Evolutionary conservation across 176 grass and related monocot species (phyloP).

Genomic region (Metroxylon sagu): DNA sequence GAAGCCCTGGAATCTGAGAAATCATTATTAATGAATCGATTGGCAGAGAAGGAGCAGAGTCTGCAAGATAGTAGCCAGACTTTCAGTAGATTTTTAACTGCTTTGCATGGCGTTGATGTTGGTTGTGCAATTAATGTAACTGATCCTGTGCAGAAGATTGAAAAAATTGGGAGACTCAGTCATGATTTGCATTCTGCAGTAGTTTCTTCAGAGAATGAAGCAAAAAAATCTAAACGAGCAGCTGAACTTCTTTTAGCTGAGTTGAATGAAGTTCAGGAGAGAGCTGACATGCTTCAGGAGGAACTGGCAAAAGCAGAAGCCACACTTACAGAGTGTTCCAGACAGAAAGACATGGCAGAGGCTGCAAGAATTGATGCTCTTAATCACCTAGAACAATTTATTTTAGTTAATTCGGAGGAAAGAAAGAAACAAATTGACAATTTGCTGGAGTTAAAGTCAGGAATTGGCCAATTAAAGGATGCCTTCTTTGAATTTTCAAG

Average conservation of each 20-base stretch:
- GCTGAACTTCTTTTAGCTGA: constrained; percentile 75
- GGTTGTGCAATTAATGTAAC: constrained; percentile 27
- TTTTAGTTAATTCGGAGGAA: constrained; percentile 33
- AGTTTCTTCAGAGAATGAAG: constrained; percentile 57
- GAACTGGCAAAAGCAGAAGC: constrained; percentile 63
- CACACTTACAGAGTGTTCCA: constrained; percentile 35
- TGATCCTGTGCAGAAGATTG: constrained; percentile 67
- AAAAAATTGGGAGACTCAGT: constrained; percentile 38
- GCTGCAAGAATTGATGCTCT: constrained; percentile 58
- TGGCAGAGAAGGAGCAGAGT: constrained; percentile 49
- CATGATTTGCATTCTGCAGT: constrained; percentile 34
- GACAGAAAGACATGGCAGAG: constrained; percentile 37
- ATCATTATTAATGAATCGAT: constrained; percentile 41
- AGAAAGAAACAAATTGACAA: constrained; percentile 49
- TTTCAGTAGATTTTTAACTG: constrained; percentile 46
- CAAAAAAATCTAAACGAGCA: constrained; percentile 59
- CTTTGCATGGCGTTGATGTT: constrained; percentile 45
- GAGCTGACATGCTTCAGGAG: constrained; percentile 83
- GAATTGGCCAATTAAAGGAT: constrained; percentile 50
- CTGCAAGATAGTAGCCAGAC: constrained; percentile 44
- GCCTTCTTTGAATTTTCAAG: constrained; percentile 65
- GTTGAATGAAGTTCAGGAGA: constrained; percentile 94
- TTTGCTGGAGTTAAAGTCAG: constrained; percentile 57
- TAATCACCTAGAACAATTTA: constrained; percentile 44
- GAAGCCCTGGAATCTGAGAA: constrained; percentile 75